Base-by-base conservation (phyloP, 2,329 filamentous ascomycete genomes). In the Colletotrichum viniferum region DNA sequence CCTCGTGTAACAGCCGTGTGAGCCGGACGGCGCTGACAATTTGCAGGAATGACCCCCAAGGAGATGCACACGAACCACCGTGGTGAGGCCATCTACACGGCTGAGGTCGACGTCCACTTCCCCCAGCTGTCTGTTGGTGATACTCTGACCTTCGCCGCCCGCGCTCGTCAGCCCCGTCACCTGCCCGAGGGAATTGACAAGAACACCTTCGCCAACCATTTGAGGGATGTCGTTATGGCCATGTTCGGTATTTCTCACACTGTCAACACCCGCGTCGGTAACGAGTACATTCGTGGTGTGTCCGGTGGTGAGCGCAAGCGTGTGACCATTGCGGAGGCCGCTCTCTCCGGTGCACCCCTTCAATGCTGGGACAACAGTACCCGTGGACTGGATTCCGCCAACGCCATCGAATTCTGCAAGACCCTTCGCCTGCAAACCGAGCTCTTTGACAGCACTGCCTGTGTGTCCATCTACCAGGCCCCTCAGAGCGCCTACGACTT, bases 81-180 rank as follows among this genome's bases (percentile, higher is more conserved):
- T 32, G 95, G 95, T 78, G 95, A 97, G 84, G 94, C 94, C 77
- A 96, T 97, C 82, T 97, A 97, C 85, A 96, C 94, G 0, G 94
- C 94, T 74, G 95, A 97, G 83, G 93, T 95, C 43, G 95, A 97
- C 81, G 93, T 94, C 6, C 94, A 96, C 84, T 96, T 96, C 81
- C 94, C 94, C 14, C 90, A 93, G 85, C 85, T 97, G 79, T 92
- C 91, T 3, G 94, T 96, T 58, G 94, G 94, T 67, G 93, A 96
- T 79, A 97, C 95, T 2, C 88, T 96, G 62, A 93, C 91, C 70
- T 96, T 96, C 77, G 94, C 94, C 21, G 94, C 94, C 5, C 88
- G 91, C 21, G 93, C 94, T 7, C 89, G 93, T 71, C 90, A 93
- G 65, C 93, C 93, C 4, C 89, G 90, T 56, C 79, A 89, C 36